Evolutionary conservation across 2,329 filamentous ascomycete species (phyloP), one percentile per base, ranked within the genome.

Genomic region (Aspergillus novoparasiticus): DNA sequence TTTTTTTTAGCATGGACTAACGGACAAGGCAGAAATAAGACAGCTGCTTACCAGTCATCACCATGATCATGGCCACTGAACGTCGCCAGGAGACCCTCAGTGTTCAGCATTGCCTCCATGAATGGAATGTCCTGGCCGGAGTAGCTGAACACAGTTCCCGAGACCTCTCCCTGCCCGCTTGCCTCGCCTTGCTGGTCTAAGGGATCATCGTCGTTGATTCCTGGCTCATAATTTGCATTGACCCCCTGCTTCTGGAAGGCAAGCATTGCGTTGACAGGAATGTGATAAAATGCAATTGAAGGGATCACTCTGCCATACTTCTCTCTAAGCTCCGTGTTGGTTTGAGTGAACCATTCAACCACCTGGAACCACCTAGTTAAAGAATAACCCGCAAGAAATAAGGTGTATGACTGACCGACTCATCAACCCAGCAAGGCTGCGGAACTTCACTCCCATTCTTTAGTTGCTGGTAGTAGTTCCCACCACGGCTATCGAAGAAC

Each of bases 401-500:
- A 16, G 14, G 34, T 6, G 14, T 36, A 36, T 36, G 34, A 16
- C 16, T 55, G 54, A 68, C 81, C 48, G 73, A 76, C 19, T 74
- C 68, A 62, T 82, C 76, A 8, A 85, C 82, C 80, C 80, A 84
- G 16, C 34, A 36, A 36, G 34, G 34, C 34, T 36, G 34, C 5
- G 34, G 34, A 36, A 36, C 34, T 36, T 36, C 1, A 36, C 34
- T 36, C 34, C 34, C 34, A 16, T 36, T 6, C 14, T 16, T 36
- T 36, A 36, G 34, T 48, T 83, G 75, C 4, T 75, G 75, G 45
- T 4, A 67, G 57, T 80, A 78, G 58, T 80, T 79, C 9, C 88
- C 88, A 41, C 89, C 88, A 19, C 85, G 81, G 60, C 82, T 86
- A 70, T 92, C 90, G 69, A 93, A 91, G 77, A 92, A 92, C 88